Base-by-base conservation (phyloP, 73 alveolate genomes). In the Paramecium octaurelia region DNA sequence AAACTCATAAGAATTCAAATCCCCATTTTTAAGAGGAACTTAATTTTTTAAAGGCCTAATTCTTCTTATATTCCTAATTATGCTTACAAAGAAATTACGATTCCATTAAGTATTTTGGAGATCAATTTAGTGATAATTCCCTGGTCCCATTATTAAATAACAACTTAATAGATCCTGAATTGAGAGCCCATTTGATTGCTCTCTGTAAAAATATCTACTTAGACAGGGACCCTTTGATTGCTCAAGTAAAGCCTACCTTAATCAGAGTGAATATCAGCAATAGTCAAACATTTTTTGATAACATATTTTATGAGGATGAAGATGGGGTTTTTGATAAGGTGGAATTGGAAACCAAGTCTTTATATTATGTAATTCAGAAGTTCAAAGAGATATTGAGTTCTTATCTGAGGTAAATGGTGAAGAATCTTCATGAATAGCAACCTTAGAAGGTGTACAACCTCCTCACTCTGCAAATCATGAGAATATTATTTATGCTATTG, bases 221-320 rank as follows among this genome's bases (percentile, higher is more conserved):
- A 80, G 91, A 80, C 24, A 80, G 91, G 24, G 91, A 80, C 14
- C 91, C 91, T 38, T 44, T 42, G 9, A 80, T 42, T 18, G 11
- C 75, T 31, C 14, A 44, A 23, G 44, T 80, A 7, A 80, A 46
- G 24, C 91, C 91, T 44, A 80, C 48, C 10, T 48, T 80, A 42
- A 80, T 80, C 5, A 20, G 84, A 64, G 84, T 64, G 2, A 54
- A 54, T 54, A 54, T 54, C 1, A 64, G 46, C 16, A 64, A 64
- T 64, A 34, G 50, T 31, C 11, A 64, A 64, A 64, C 42, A 31
- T 31, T 31, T 64, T 31, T 64, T 10, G 84, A 64, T 3, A 31
- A 64, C 14, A 64, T 64, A 11, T 64, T 31, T 64, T 64, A 23
- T 64, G 84, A 64, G 14, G 70, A 80, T 80, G 91, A 80, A 14